Percentiles rank a stretch among this genome's conserved stretches.
Evolutionary conservation across 2,329 filamentous ascomycete genomes (phyloP).

Genomic region (Pseudocercospora pini-densiflorae): DNA sequence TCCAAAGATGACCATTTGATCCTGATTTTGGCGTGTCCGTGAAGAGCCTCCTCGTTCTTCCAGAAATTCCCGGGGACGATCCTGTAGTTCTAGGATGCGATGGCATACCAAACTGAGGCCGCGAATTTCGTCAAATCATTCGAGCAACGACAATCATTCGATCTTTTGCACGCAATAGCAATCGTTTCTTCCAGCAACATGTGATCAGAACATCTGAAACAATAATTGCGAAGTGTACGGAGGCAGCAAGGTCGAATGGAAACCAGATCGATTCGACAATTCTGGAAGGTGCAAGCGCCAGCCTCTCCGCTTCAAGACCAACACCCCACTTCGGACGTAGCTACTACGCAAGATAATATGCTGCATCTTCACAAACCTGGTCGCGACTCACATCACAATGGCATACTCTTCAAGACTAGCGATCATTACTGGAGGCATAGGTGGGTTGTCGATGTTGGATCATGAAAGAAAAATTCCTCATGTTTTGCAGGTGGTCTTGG

Average conservation of each 20-base stretch:
- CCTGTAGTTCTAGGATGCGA: too few species aligned
- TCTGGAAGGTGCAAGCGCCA: background rate
- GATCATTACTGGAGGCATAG: slow-evolving; percentile 50
- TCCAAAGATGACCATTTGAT: too few species aligned
- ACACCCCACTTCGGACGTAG: background rate
- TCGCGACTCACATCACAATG: background rate
- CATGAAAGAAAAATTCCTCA: background rate
- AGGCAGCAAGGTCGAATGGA: background rate
- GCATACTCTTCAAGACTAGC: slow-evolving; percentile 47
- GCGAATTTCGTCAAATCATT: too few species aligned
- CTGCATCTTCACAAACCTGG: background rate
- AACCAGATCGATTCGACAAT: background rate
- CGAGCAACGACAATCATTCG: too few species aligned
- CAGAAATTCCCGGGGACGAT: too few species aligned
- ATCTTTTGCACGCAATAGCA: too few species aligned
- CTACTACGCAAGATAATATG: background rate
- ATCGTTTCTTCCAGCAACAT: too few species aligned
- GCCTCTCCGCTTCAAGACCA: background rate
- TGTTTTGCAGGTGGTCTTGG: slow-evolving; percentile 46
- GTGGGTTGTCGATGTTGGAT: slow-evolving; percentile 34
- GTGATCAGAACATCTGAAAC: too few species aligned
- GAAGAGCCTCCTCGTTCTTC: too few species aligned
- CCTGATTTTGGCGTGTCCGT: too few species aligned
- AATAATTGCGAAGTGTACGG: too few species aligned
- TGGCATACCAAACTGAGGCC: too few species aligned